phyloP scores from a whole-genome alignment of 345 rosid species.

The Erysimum cheiranthoides region DNA sequence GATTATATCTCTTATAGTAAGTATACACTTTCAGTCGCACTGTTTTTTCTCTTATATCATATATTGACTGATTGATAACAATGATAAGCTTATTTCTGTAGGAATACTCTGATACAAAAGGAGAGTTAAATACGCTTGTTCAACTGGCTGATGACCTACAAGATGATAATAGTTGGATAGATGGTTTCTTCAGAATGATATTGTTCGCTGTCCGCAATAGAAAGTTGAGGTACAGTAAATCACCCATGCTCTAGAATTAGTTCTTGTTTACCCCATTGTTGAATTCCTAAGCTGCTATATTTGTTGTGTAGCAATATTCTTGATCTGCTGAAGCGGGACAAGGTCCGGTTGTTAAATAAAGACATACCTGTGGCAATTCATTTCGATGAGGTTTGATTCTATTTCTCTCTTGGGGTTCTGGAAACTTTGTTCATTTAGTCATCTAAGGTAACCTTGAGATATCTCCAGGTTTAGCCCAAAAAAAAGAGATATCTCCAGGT shows the following conservation, averaged over 20 bases:
- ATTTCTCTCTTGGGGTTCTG: constrained; percentile 14
- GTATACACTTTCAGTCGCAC: constrained; percentile 40
- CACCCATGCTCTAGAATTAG: constrained; percentile 1
- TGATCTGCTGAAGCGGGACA: constrained; percentile 69
- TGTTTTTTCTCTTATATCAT: background rate
- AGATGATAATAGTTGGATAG: constrained; percentile 58
- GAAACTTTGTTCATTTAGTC: constrained; percentile 22
- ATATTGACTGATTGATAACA: background rate
- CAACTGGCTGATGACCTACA: constrained; percentile 64
- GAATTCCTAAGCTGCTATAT: constrained; percentile 32
- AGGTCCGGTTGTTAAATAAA: constrained; percentile 47
- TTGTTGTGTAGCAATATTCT: constrained; percentile 54
- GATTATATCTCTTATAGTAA: constrained; percentile 71
- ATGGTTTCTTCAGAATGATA: constrained; percentile 72
- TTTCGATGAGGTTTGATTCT: constrained; percentile 69
- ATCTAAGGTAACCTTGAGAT: constrained; percentile 16
- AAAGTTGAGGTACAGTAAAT: constrained; percentile 58
- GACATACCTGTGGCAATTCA: constrained; percentile 57
- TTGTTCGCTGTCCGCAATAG: constrained; percentile 56
- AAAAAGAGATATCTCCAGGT: background rate
- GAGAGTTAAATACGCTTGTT: constrained; percentile 55
- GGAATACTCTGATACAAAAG: constrained; percentile 61
- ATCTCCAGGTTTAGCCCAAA: background rate
- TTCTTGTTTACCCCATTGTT: constrained; percentile 14
- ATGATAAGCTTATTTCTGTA: constrained; percentile 29